Percentiles rank a stretch among this genome's conserved stretches.
phyloP scores from a whole-genome alignment of 139 green algal genomes.

The Micractinium conductrix region DNA sequence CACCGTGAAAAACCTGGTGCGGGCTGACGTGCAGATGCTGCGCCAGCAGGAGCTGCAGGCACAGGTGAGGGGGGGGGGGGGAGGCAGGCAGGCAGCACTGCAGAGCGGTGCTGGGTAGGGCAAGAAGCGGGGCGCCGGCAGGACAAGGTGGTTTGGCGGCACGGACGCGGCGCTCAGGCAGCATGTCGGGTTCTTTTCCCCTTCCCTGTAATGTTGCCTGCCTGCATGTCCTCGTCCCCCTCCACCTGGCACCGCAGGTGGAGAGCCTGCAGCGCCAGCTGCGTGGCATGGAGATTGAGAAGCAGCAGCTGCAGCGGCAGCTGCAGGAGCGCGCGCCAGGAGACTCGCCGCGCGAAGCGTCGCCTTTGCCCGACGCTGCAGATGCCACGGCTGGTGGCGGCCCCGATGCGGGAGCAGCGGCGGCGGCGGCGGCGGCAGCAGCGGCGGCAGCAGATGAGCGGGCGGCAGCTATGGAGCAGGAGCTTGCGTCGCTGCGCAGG shows the following conservation, averaged over 20 bases:
- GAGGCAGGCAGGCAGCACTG: neutral
- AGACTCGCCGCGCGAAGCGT: too few relatives aligned
- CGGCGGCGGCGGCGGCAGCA: neutral
- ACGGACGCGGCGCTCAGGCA: neutral
- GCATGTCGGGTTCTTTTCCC: neutral
- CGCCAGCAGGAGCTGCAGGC: slow-evolving; percentile 28
- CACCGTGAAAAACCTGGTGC: slow-evolving; percentile 27
- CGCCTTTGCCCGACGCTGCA: too few relatives aligned
- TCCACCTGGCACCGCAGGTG: too few relatives aligned
- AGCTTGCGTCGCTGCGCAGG: neutral
- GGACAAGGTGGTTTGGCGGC: neutral
- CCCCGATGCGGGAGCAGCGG: neutral
- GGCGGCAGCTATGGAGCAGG: neutral
- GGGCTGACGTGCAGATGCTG: slow-evolving; percentile 25
- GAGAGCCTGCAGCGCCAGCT: slow-evolving; percentile 6
- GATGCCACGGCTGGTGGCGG: neutral
- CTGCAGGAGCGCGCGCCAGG: too few relatives aligned
- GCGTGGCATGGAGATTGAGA: neutral
- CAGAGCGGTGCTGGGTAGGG: too few relatives aligned
- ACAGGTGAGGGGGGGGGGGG: neutral
- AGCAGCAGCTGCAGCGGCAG: neutral
- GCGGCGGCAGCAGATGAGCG: slow-evolving; percentile 10
- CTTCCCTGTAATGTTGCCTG: too few relatives aligned
- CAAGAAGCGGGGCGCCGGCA: neutral
- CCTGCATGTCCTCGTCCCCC: too few relatives aligned